Evolutionary conservation across 306 rosid species (phyloP).

Genomic region (Herpetospermum pedunculosum): DNA sequence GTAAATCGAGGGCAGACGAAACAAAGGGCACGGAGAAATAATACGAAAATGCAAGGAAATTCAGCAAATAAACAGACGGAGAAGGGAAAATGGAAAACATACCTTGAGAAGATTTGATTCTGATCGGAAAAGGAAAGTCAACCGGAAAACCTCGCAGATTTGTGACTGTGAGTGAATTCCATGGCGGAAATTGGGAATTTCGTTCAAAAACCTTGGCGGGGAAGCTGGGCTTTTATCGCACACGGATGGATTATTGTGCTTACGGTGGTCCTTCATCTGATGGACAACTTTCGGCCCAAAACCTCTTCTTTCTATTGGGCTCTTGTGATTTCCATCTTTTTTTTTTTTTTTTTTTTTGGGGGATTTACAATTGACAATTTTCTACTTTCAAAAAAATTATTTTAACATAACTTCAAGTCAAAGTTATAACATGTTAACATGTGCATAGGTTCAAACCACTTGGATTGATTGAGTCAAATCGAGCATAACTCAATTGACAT

Average conservation of each 20-base stretch:
- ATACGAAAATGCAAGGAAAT: not conserved
- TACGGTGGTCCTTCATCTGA: not conserved
- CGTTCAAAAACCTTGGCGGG: conserved; percentile 17
- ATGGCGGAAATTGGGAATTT: not conserved
- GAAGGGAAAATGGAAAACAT: not conserved
- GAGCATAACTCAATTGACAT: too few relatives aligned
- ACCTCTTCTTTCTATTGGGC: not conserved
- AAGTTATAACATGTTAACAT: too few relatives aligned
- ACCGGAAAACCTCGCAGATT: not conserved
- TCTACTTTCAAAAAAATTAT: too few relatives aligned
- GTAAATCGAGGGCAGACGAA: not conserved
- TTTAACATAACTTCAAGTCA: too few relatives aligned
- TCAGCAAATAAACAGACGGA: not conserved
- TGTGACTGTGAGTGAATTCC: not conserved
- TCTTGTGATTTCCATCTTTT: too few relatives aligned
- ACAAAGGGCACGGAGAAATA: not conserved
- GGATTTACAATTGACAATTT: too few relatives aligned
- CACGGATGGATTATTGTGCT: not conserved
- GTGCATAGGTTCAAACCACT: too few relatives aligned
- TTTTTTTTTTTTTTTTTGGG: too few relatives aligned
- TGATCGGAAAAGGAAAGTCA: too few relatives aligned
- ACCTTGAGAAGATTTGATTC: not conserved
- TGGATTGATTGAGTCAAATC: too few relatives aligned
- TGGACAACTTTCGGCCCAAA: not conserved
- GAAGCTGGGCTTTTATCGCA: not conserved